Conservation (phyloP, 2,329 filamentous ascomycete species). For the Fusarium papillatum region DNA sequence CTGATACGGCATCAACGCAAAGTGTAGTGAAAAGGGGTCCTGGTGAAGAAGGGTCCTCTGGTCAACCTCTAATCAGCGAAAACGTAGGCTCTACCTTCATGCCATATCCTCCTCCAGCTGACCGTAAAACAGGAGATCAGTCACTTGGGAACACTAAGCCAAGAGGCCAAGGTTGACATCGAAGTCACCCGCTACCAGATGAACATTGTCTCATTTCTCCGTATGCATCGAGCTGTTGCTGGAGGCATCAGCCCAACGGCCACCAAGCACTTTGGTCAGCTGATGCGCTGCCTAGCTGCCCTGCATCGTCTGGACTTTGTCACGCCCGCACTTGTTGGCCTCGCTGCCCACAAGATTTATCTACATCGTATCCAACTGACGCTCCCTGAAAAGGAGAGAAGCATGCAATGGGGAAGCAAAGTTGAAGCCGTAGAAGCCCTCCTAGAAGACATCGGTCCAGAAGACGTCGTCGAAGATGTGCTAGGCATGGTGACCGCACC, state of each 20-base stretch:
- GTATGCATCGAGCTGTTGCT: constrained; percentile 87
- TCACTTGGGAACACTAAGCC: constrained; percentile 69
- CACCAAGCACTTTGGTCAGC: constrained; percentile 80
- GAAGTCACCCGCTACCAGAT: constrained; percentile 88
- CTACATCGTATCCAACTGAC: constrained; percentile 85
- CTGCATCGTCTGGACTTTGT: constrained; percentile 86
- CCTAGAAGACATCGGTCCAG: constrained; percentile 72
- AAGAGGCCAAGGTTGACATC: constrained; percentile 74
- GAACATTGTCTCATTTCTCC: constrained; percentile 89
- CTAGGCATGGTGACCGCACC: constrained; percentile 69
- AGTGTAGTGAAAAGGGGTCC: constrained; percentile 61
- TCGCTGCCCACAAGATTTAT: constrained; percentile 91
- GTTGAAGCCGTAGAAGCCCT: constrained; percentile 75
- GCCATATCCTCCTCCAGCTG: constrained; percentile 5
- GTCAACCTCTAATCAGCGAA: constrained; percentile 55
- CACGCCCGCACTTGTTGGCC: constrained; percentile 84
- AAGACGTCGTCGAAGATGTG: constrained; percentile 76
- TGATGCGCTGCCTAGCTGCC: constrained; percentile 81
- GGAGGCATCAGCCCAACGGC: constrained; percentile 83
- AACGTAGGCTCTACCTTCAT: constrained; percentile 51
- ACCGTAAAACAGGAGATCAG: constrained; percentile 65
- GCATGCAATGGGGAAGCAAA: constrained; percentile 93
- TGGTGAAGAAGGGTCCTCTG: constrained; percentile 30
- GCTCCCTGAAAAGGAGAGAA: constrained; percentile 80
- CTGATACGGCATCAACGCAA: constrained; percentile 52